Percentiles rank a stretch among this genome's conserved stretches.
phyloP scores from a whole-genome alignment of 495 filamentous ascomycete genomes.

The Penicillium longicatenatum region DNA sequence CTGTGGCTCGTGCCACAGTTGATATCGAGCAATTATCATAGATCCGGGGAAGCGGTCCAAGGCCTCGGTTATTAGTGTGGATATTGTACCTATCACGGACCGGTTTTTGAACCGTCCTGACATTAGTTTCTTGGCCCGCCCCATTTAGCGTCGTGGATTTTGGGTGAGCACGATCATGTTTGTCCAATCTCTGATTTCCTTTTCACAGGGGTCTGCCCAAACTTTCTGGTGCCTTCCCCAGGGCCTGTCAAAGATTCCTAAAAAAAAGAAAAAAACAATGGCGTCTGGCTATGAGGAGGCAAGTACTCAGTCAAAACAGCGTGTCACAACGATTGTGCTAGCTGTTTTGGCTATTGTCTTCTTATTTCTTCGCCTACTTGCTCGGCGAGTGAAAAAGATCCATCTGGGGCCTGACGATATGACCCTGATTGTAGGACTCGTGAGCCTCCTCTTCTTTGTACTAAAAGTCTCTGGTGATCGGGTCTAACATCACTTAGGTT shows the following conservation, averaged over 20 bases:
- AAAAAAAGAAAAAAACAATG: neutral
- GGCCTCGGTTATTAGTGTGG: neutral
- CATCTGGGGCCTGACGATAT: neutral
- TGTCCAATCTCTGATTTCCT: neutral
- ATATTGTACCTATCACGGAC: neutral
- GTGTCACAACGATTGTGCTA: conserved; percentile 1
- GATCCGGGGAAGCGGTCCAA: neutral
- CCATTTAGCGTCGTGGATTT: neutral
- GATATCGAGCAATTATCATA: neutral
- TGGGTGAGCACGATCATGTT: neutral
- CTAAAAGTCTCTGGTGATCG: neutral
- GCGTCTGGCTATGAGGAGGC: neutral
- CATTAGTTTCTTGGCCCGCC: neutral
- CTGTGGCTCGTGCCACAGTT: neutral
- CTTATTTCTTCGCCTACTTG: neutral
- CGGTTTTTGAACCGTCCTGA: neutral
- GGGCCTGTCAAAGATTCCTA: neutral
- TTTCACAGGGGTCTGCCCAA: neutral
- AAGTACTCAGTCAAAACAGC: conserved; percentile 5
- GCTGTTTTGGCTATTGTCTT: neutral
- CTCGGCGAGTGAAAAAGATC: neutral
- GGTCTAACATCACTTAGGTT: neutral
- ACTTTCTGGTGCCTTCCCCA: neutral
- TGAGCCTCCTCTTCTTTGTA: neutral
- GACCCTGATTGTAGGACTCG: conserved; percentile 3